A percentile compares a stretch with the other conserved stretches of the same genome.
phyloP scores from a whole-genome alignment of 2,329 filamentous ascomycete species.

The Zelopaecilomyces penicillatus region DNA sequence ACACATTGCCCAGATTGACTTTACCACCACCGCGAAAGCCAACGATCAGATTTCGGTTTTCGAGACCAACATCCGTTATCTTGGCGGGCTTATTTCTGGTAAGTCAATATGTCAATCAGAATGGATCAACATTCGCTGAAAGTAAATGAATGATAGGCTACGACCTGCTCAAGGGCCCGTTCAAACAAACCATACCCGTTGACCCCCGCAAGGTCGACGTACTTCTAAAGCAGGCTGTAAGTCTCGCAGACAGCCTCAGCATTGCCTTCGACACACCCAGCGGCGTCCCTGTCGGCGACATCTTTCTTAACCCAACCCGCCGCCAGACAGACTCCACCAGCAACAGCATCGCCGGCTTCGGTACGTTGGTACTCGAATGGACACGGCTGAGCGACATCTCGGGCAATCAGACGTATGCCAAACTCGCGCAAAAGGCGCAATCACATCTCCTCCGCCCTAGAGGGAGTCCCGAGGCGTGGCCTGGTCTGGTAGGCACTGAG shows the following conservation, averaged over 20 bases:
- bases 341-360: conserved; percentile 70
- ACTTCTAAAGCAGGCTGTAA: conserved; percentile 58
- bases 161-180: conserved; percentile 63
- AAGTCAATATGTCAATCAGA: conserved; percentile 1
- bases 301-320: conserved; percentile 49
- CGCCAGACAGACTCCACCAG: conserved; percentile 39
- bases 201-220: conserved; percentile 39
- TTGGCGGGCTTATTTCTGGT: conserved; percentile 72
- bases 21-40: conserved; percentile 41
- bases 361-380: conserved; percentile 78
- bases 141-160: conserved; percentile 36
- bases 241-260: conserved; percentile 63
- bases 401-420: conserved; percentile 55
- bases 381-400: conserved; percentile 69
- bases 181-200: conserved; percentile 37
- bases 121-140: neutral
- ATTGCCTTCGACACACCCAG: conserved; percentile 69
- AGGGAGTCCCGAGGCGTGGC: conserved; percentile 58
- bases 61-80: conserved; percentile 82
- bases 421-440: conserved; percentile 59
- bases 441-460: conserved; percentile 59
- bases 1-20: conserved; percentile 63
- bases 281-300: conserved; percentile 64
- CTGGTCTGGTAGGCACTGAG: conserved; percentile 62
- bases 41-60: conserved; percentile 62